Evolutionary conservation across 1,284 basidiomycete species (phyloP).

Genomic region (Cryptococcus sp.): DNA sequence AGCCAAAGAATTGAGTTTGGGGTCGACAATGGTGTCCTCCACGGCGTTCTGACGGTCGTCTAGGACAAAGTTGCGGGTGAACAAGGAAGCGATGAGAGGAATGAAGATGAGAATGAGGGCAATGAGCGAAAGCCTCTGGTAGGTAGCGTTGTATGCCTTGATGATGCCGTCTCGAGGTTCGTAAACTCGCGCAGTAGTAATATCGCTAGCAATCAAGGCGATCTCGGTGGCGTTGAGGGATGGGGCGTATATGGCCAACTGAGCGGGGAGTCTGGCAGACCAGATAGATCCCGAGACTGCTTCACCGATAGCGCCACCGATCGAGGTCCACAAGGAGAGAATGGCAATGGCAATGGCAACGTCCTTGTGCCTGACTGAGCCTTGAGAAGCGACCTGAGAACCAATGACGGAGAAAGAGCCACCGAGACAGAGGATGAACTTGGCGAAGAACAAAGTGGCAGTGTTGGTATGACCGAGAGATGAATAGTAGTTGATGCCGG

Average conservation of each 20-base stretch:
- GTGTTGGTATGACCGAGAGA: conserved; percentile 24
- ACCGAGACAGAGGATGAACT: conserved; percentile 38
- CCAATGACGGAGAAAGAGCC: conserved; percentile 44
- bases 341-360: conserved; percentile 45
- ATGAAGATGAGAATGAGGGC: conserved; percentile 29
- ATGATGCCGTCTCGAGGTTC: too few species aligned
- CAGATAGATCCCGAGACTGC: conserved; percentile 43
- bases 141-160: too few species aligned
- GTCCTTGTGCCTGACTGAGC: conserved; percentile 48
- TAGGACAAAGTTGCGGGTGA: conserved; percentile 38
- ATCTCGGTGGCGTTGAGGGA: conserved; percentile 22
- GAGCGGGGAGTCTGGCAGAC: conserved; percentile 33
- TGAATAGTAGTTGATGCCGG: conserved; percentile 22
- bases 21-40: conserved; percentile 11
- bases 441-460: conserved; percentile 23
- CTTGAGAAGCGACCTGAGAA: conserved; percentile 46
- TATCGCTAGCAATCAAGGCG: conserved; percentile 9
- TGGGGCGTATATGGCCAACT: conserved; percentile 19
- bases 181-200: too few species aligned
- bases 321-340: conserved; percentile 43
- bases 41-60: conserved; percentile 40
- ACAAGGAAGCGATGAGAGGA: conserved; percentile 33
- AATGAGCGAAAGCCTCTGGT: too few species aligned
- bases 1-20: too few species aligned
- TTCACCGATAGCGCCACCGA: conserved; percentile 44